Conservation (phyloP, 192 early-diverging fungal species). For the Backusella circina region DNA sequence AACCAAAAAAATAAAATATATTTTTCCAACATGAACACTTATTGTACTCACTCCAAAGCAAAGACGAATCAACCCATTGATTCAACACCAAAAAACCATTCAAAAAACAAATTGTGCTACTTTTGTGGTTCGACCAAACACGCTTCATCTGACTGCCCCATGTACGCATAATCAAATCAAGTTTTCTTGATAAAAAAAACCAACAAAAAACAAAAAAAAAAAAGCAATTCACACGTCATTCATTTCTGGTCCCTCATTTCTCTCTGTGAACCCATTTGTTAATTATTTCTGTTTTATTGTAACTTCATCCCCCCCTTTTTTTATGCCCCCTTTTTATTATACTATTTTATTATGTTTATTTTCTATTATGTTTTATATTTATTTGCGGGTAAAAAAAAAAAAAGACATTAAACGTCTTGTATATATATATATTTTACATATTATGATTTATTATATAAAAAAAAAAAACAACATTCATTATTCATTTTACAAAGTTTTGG, state of each 20-base stretch:
- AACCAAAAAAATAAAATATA: neutral
- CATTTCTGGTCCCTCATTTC: conserved; percentile 1
- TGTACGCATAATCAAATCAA: conserved; percentile 11
- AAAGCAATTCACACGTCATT: neutral
- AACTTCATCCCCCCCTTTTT: neutral
- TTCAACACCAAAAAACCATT: neutral
- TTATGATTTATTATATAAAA: neutral
- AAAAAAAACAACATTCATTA: neutral
- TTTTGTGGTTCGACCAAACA: conserved; percentile 22
- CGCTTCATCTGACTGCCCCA: conserved; percentile 21
- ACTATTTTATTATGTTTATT: neutral
- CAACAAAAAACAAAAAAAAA: neutral
- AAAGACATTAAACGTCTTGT: neutral
- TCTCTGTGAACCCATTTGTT: neutral
- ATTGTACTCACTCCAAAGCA: neutral
- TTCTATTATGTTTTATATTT: neutral
- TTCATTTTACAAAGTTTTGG: neutral
- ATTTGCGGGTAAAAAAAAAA: conserved; percentile 4
- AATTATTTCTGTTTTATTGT: conserved; percentile 3
- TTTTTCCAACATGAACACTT: neutral
- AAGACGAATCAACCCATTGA: neutral
- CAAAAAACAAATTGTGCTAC: conserved; percentile 14
- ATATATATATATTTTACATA: neutral
- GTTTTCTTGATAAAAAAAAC: neutral
- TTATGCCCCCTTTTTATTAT: neutral